Conservation (phyloP, 345 rosid genomes). For the Erysimum cheiranthoides region DNA sequence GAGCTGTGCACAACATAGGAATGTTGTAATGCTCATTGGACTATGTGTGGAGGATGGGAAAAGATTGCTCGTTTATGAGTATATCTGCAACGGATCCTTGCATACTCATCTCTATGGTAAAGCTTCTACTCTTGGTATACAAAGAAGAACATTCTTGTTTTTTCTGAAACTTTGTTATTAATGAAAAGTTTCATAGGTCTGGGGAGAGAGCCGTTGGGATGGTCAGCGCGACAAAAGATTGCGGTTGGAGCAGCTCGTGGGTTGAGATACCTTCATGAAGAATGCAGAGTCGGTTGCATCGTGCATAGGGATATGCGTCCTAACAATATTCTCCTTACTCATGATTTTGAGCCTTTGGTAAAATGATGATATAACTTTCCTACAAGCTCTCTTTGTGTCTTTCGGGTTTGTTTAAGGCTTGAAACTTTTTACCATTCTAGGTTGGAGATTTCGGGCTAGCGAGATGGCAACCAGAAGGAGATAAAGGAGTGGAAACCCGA, state of each 20-base stretch:
- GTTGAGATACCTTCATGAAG: constrained; percentile 96
- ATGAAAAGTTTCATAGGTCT: constrained; percentile 53
- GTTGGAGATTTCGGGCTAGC: constrained; percentile 99
- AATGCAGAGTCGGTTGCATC: constrained; percentile 98
- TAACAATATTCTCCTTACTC: constrained; percentile 92
- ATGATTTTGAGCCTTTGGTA: constrained; percentile 97
- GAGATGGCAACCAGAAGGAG: constrained; percentile 99
- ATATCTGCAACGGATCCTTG: constrained; percentile 90
- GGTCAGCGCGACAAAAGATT: constrained; percentile 92
- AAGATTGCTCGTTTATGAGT: constrained; percentile 92
- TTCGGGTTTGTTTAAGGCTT: neutral
- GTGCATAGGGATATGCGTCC: constrained; percentile 99
- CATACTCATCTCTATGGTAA: constrained; percentile 96
- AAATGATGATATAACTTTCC: neutral
- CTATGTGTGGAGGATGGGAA: constrained; percentile 86
- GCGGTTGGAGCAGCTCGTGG: constrained; percentile 99
- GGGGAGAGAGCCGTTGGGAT: constrained; percentile 62
- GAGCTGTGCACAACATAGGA: constrained; percentile 98
- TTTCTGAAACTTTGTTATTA: neutral
- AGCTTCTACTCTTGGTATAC: constrained; percentile 25
- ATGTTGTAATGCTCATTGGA: constrained; percentile 94
- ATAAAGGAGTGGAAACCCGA: constrained; percentile 89
- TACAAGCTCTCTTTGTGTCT: constrained; percentile 31
- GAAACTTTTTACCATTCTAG: constrained; percentile 40
- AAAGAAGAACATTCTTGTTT: constrained; percentile 7